A percentile compares a stretch with the other conserved stretches of the same genome.
phyloP scores from a whole-genome alignment of 495 filamentous ascomycete genomes.

The Penicillium bovifimosum region DNA sequence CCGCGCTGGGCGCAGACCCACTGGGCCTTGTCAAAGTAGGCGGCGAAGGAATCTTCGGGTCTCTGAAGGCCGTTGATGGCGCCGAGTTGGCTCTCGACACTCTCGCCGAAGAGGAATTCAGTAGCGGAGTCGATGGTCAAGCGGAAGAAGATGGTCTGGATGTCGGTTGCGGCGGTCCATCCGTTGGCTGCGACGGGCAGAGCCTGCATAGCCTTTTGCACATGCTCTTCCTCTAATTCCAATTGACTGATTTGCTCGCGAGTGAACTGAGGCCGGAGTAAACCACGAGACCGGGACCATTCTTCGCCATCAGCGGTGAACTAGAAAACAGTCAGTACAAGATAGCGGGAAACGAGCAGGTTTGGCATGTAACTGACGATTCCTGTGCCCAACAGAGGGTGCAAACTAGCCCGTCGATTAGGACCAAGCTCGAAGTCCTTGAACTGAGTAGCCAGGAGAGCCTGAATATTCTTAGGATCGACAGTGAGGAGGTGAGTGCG shows the following conservation, averaged over 20 bases:
- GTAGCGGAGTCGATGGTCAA: slow-evolving; percentile 63
- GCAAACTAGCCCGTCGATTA: slow-evolving; percentile 28
- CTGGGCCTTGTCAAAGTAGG: slow-evolving; percentile 39
- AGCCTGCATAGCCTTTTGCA: slow-evolving; percentile 39
- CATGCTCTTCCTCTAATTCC: slow-evolving; percentile 47
- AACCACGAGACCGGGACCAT: slow-evolving; percentile 49
- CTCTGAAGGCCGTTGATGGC: slow-evolving; percentile 21
- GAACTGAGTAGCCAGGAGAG: slow-evolving; percentile 51
- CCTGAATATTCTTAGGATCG: slow-evolving; percentile 52
- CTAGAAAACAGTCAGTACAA: slow-evolving; percentile 17
- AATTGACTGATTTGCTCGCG: slow-evolving; percentile 48
- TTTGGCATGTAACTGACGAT: slow-evolving; percentile 32
- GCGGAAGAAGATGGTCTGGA: slow-evolving; percentile 57
- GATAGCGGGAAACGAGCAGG: background rate
- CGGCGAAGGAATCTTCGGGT: slow-evolving; percentile 31
- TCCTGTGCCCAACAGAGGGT: slow-evolving; percentile 41
- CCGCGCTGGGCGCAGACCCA: slow-evolving; percentile 30
- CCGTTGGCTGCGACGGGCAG: slow-evolving; percentile 30
- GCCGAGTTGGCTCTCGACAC: slow-evolving; percentile 38
- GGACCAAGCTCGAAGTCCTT: slow-evolving; percentile 44
- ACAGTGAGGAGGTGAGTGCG: slow-evolving; percentile 35
- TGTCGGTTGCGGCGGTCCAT: slow-evolving; percentile 46
- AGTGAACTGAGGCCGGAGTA: slow-evolving; percentile 53
- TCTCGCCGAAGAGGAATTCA: slow-evolving; percentile 63
- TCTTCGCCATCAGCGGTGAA: slow-evolving; percentile 46